Percentiles rank a stretch among this genome's conserved stretches.
Conservation (phyloP, 2,329 filamentous ascomycete species). For the Colletotrichum cereale region DNA sequence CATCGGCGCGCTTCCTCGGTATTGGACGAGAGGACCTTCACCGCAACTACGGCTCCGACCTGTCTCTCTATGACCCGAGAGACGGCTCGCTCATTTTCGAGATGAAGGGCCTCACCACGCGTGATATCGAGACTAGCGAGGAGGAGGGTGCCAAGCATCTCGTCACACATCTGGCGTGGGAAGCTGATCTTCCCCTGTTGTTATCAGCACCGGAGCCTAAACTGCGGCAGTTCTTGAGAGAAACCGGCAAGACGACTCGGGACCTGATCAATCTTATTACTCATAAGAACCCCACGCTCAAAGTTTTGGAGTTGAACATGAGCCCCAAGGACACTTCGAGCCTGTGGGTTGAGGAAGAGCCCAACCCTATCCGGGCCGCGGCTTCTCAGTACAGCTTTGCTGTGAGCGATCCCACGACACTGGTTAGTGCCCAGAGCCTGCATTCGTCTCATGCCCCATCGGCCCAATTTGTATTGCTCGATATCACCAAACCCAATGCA, state of each 20-base stretch:
- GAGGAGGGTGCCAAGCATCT: conserved; percentile 43
- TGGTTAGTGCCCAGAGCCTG: conserved; percentile 21
- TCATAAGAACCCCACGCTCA: conserved; percentile 50
- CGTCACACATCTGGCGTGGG: conserved; percentile 42
- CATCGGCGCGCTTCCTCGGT: conserved; percentile 27
- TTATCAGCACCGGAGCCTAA: background rate
- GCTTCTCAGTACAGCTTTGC: conserved; percentile 39
- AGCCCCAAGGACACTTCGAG: conserved; percentile 42
- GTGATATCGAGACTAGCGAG: conserved; percentile 41
- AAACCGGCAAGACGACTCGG: background rate
- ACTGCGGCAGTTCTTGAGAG: background rate
- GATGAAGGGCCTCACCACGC: conserved; percentile 42
- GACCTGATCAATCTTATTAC: conserved; percentile 50
- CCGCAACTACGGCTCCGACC: conserved; percentile 37
- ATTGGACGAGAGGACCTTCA: conserved; percentile 35
- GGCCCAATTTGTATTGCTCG: too few species aligned
- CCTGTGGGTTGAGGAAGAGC: conserved; percentile 45
- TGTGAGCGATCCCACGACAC: conserved; percentile 10
- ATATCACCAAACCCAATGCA: too few species aligned
- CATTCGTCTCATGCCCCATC: conserved; percentile 13
- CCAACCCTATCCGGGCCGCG: conserved; percentile 29
- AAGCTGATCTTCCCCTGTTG: conserved; percentile 44
- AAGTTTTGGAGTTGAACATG: conserved; percentile 50
- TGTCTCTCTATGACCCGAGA: conserved; percentile 37
- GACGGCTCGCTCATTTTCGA: conserved; percentile 42